Percentiles rank a stretch among this genome's conserved stretches.
Evolutionary conservation across 164 flowering plant species (phyloP).

Genomic region (Pachysandra terminalis): DNA sequence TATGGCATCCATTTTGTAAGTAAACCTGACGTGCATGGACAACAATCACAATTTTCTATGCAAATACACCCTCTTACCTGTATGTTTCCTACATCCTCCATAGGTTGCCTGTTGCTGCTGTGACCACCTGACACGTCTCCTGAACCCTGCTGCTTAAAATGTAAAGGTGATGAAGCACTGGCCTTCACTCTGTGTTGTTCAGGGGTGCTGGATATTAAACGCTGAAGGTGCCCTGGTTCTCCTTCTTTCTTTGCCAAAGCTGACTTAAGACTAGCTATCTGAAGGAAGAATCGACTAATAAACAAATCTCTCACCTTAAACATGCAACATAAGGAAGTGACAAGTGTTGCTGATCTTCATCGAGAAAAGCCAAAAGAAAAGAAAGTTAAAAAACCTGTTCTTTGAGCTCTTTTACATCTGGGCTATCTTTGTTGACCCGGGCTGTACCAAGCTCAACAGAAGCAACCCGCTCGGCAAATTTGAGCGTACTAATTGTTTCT

Average conservation of each 20-base stretch:
- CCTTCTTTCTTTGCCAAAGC: conserved; percentile 55
- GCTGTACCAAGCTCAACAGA: no score
- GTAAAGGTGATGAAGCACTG: conserved; percentile 24
- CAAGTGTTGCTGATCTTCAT: no score
- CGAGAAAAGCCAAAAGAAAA: no score
- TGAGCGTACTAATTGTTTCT: no score
- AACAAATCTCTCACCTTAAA: no score
- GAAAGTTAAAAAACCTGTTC: conserved; percentile 49
- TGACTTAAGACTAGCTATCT: conserved; percentile 55
- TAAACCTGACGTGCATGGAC: not conserved
- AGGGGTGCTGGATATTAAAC: conserved; percentile 33
- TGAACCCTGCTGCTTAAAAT: conserved; percentile 17
- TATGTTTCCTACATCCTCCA: conserved; percentile 26
- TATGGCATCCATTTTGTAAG: not conserved
- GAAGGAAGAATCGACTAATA: no score
- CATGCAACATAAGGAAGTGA: no score
- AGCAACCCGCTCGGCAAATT: no score
- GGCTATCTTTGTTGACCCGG: conserved; percentile 56
- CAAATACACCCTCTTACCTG: conserved; percentile 21
- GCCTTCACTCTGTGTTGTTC: conserved; percentile 25
- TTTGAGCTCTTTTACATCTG: conserved; percentile 67
- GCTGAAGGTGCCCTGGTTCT: conserved; percentile 21
- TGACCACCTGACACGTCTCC: conserved; percentile 16
- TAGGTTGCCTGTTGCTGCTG: conserved; percentile 16
- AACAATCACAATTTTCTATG: not conserved